Percentiles rank a stretch among this genome's conserved stretches.
Conservation (phyloP, 2,329 filamentous ascomycete genomes). For the Ramularia collo-cygni region DNA sequence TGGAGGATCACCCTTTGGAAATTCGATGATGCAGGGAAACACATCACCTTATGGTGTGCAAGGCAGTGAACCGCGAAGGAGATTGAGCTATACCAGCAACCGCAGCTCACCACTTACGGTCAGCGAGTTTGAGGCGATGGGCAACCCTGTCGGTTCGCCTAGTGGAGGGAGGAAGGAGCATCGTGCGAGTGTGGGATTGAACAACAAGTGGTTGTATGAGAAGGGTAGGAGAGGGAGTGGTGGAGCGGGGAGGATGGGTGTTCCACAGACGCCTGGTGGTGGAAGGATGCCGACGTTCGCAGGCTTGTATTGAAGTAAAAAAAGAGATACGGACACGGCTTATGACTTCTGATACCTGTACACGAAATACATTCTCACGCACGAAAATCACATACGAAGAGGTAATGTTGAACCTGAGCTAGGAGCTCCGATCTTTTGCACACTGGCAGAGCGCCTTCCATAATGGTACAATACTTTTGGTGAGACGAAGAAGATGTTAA, state of each 20-base stretch:
- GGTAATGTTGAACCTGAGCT: too few relatives aligned
- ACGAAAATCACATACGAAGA: too few relatives aligned
- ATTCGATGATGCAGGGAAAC: not conserved
- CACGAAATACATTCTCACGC: too few relatives aligned
- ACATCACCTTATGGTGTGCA: constrained; percentile 13
- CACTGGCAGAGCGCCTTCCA: too few relatives aligned
- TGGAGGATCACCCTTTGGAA: constrained; percentile 12
- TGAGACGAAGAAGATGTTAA: too few relatives aligned
- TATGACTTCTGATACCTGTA: too few relatives aligned
- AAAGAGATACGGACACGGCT: too few relatives aligned
- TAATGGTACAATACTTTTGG: too few relatives aligned
- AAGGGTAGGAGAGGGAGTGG: constrained; percentile 45
- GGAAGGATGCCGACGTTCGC: not conserved
- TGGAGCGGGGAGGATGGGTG: constrained; percentile 9
- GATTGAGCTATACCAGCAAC: constrained; percentile 57
- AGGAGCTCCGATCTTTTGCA: too few relatives aligned
- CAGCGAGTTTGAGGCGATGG: constrained; percentile 23
- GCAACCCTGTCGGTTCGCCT: constrained; percentile 19
- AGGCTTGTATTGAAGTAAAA: too few relatives aligned
- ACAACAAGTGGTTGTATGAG: constrained; percentile 94
- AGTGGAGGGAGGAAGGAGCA: constrained; percentile 27
- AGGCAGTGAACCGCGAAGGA: constrained; percentile 44
- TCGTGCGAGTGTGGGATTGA: constrained; percentile 64
- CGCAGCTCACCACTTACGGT: constrained; percentile 44
- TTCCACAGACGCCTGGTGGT: constrained; percentile 4